A percentile compares a stretch with the other conserved stretches of the same genome.
Evolutionary conservation across 192 early-diverging fungal species (phyloP).

Genomic region (Cetraspora pellucida): DNA sequence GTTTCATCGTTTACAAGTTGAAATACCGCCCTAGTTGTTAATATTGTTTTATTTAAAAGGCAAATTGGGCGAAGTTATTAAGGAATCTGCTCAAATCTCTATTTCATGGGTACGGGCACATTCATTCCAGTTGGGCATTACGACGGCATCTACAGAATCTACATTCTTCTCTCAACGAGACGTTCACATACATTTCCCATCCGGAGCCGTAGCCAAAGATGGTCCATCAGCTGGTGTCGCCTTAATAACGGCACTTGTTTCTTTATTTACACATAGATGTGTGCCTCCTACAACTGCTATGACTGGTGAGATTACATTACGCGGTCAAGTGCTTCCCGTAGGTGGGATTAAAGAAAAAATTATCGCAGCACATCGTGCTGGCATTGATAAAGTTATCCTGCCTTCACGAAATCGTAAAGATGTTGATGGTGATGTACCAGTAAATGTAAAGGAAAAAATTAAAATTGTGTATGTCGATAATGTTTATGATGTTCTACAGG

Average conservation of each 20-base stretch:
- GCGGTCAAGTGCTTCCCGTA: constrained; percentile 79
- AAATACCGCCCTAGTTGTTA: background rate
- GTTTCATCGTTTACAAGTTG: background rate
- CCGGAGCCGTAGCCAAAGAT: constrained; percentile 81
- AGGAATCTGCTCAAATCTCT: constrained; percentile 78
- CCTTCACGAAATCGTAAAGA: constrained; percentile 75
- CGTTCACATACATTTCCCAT: constrained; percentile 89
- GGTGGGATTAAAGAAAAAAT: constrained; percentile 90
- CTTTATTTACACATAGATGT: constrained; percentile 62
- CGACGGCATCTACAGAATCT: constrained; percentile 37
- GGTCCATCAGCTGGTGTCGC: constrained; percentile 75
- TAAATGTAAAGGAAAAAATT: constrained; percentile 65
- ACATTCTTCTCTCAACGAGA: constrained; percentile 63
- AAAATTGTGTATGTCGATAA: constrained; percentile 69
- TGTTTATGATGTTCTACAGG: constrained; percentile 67
- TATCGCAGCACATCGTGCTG: constrained; percentile 77
- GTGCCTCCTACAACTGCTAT: constrained; percentile 67
- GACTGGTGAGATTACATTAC: constrained; percentile 87
- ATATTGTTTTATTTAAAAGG: constrained; percentile 44
- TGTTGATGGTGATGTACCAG: constrained; percentile 69
- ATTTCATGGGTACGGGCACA: constrained; percentile 80
- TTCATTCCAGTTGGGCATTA: constrained; percentile 59
- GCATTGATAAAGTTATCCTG: constrained; percentile 73
- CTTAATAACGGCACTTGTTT: constrained; percentile 77
- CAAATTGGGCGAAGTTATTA: constrained; percentile 81